Base-by-base conservation (phyloP, 2,329 filamentous ascomycete species). In the Aspergillus luchuensis region DNA sequence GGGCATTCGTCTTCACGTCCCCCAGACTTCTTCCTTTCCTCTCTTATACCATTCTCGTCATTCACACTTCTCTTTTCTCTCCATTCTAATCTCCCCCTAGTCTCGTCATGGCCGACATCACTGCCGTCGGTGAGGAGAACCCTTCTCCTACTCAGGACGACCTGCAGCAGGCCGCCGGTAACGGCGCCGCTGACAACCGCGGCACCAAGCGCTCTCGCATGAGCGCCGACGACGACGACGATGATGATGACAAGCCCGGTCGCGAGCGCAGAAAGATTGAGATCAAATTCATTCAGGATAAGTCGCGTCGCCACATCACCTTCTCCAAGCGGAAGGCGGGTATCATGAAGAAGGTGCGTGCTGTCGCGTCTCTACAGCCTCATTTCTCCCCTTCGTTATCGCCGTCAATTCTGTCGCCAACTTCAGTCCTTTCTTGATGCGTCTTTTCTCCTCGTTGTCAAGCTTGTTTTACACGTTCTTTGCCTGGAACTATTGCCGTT, bases 231-330 rank as follows among this genome's bases (percentile, higher is more conserved):
- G 95, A 98, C 76, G 95, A 98, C 69, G 94, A 98, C 67, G 95
- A 98, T 67, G 93, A 98, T 71, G 93, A 97, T 71, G 94, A 97
- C 79, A 98, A 98, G 87, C 92, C 92, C 66, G 92, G 92, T 75
- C 93, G 95, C 80, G 95, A 98, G 86, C 90, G 95, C 76, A 89
- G 95, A 82, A 99, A 99, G 90, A 99, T 99, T 74, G 95, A 99
- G 81, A 99, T 99, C 83, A 99, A 99, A 86, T 99, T 99, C 83
- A 99, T 99, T 80, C 94, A 93, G 80, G 95, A 99, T 82, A 99
- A 99, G 85, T 98, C 94, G 82, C 92, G 95, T 82, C 91, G 95
- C 66, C 95, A 99, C 84, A 99, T 98, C 78, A 98, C 95, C 73
- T 98, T 99, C 80, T 98, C 94, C 71, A 99, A 99, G 88, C 92